phyloP scores from a whole-genome alignment of 164 flowering plant species.

The Amborella trichopoda region DNA sequence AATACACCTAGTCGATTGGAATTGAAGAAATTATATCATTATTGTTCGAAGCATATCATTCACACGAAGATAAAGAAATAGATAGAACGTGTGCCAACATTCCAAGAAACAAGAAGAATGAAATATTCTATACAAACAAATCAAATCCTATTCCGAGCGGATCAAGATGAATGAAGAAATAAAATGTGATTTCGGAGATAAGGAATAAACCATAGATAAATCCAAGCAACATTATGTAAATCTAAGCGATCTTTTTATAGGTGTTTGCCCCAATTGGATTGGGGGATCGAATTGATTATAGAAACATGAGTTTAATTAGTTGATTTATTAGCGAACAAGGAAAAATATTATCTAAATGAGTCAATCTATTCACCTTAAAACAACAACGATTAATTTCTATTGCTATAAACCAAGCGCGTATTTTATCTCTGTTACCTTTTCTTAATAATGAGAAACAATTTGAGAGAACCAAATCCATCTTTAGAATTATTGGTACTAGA shows the following conservation, averaged over 20 bases:
- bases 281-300: background rate
- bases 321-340: background rate
- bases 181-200: background rate
- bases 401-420: too few relatives aligned
- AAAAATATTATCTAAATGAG: background rate
- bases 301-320: background rate
- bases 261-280: constrained; percentile 1
- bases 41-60: background rate
- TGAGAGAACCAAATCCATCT: too few relatives aligned
- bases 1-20: background rate
- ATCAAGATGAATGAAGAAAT: constrained; percentile 1
- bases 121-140: too few relatives aligned
- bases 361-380: background rate
- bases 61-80: too few relatives aligned
- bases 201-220: background rate
- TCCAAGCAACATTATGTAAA: background rate
- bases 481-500: too few relatives aligned
- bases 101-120: too few relatives aligned
- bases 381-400: too few relatives aligned
- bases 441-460: too few relatives aligned
- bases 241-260: background rate
- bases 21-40: background rate
- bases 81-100: too few relatives aligned
- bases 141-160: background rate
- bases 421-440: too few relatives aligned